Base-by-base conservation (phyloP, 495 filamentous ascomycete genomes). In the Aspergillus wentii region DNA sequence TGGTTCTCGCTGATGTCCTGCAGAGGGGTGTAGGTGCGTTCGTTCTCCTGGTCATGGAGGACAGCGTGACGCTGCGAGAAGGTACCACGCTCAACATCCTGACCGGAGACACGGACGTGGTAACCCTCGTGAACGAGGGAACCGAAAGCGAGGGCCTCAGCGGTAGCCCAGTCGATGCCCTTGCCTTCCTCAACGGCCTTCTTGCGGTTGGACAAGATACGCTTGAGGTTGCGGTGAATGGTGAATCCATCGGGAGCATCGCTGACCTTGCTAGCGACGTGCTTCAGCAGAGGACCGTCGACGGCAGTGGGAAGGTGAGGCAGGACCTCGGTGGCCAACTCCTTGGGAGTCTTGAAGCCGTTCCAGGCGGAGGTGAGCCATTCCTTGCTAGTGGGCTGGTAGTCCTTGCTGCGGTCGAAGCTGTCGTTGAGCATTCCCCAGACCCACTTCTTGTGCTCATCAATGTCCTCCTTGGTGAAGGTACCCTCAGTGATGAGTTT, bases 341-440 rank as follows among this genome's bases (percentile, higher is more conserved):
- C 92, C 70, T 96, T 98, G 52, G 92, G 92, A 20, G 88, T 92
- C 74, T 96, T 97, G 79, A 98, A 98, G 41, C 83, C 90, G 67
- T 98, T 94, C 92, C 92, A 98, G 39, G 92, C 94, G 34, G 88
- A 94, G 5, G 92, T 95, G 46, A 95, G 79, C 92, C 92, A 98
- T 65, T 98, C 92, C 67, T 95, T 95, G 40, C 91, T 80, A 27
- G 84, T 91, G 15, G 92, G 88, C 67, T 94, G 85, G 62, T 98
- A 98, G 56, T 98, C 91, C 68, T 88, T 96, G 67, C 88, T 94
- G 59, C 91, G 85, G 46, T 88, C 76, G 64, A 97, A 98, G 71
- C 88, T 95, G 58, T 95, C 89, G 54, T 90, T 88, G 30, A 98
- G 71, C 91, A 97, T 97, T 46, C 86, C 87, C 92, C 94, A 98